Base-by-base conservation (phyloP, 768 basidiomycete species). In the Neoboletus brunneissimus region DNA sequence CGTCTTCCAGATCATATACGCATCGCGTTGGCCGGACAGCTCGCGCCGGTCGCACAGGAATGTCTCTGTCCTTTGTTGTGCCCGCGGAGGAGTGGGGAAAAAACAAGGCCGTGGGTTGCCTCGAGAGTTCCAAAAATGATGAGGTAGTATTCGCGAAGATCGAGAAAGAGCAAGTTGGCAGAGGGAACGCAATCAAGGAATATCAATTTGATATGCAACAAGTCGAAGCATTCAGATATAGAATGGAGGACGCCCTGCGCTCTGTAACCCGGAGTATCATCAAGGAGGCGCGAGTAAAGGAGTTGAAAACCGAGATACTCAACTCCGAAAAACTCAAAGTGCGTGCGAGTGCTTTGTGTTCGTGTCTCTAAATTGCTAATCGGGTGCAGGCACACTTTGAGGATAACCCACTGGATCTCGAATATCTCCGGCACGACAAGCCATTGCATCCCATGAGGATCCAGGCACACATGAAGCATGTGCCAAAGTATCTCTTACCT, bases 241-340 rank as follows among this genome's bases (percentile, higher is more conserved):
- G 97, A 47, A 98, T 98, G 96, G 92, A 96, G 67, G 97, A 98
- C 67, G 97, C 93, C 2, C 68, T 98, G 64, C 79, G 92, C 60
- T 83, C 87, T 45, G 94, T 97, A 11, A 98, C 97, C 53, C 81
- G 87, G 62, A 87, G 83, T 54, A 85, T 88, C 8, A 85, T 98
- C 58, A 83, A 87, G 61, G 96, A 99, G 72, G 97, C 97, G 2
- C 78, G 94, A 63, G 79, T 97, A 45, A 96, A 95, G 72, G 96
- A 98, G 72, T 75, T 98, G 64, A 94, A 96, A 72, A 75, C 86
- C 31, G 97, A 99, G 72, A 87, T 98, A 37, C 72, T 99, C 61
- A 95, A 97, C 69, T 95, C 93, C 42, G 94, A 96, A 66, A 98
- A 95, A 73, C 83, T 98, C 47, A 98, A 98, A 84, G 95, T 94